phyloP scores from a whole-genome alignment of 257 asterid genomes.

The Voacanga thouarsii region DNA sequence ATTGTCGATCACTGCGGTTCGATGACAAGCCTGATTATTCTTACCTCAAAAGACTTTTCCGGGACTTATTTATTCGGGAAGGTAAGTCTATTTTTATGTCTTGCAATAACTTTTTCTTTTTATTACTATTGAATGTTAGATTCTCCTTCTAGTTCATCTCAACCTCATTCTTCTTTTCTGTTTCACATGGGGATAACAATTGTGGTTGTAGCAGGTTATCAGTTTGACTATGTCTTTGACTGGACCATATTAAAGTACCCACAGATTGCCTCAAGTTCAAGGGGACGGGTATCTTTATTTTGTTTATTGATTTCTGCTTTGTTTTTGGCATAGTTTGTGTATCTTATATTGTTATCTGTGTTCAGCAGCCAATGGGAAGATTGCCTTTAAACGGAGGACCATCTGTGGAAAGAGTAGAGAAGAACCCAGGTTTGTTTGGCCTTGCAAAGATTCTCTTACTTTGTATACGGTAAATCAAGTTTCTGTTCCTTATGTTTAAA shows the following conservation, averaged over 20 bases:
- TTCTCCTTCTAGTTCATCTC: conserved; percentile 3
- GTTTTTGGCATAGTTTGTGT: not conserved
- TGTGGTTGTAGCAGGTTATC: conserved; percentile 54
- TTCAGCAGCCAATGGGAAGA: conserved; percentile 60
- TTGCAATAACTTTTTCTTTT: not conserved
- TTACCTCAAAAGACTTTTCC: conserved; percentile 79
- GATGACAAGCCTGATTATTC: conserved; percentile 92
- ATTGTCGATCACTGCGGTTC: conserved; percentile 86
- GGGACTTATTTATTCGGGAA: conserved; percentile 82
- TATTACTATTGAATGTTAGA: conserved; percentile 5
- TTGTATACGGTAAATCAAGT: not conserved
- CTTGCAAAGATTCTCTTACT: not conserved
- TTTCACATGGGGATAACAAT: not conserved
- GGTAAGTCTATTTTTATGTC: conserved; percentile 32
- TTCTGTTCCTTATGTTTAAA: not conserved
- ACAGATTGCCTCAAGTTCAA: conserved; percentile 71
- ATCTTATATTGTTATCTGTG: conserved; percentile 20
- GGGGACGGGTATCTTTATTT: conserved; percentile 41
- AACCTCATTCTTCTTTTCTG: not conserved
- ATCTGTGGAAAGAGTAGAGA: conserved; percentile 53
- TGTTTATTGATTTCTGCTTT: conserved; percentile 9
- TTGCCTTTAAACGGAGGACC: conserved; percentile 57
- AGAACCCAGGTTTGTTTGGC: conserved; percentile 57
- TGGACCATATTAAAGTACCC: conserved; percentile 91
- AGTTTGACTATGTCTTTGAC: conserved; percentile 83